Evolutionary conservation across 2,329 filamentous ascomycete genomes (phyloP), one percentile per base, ranked within the genome.

Genomic region (Pleurostoma richardsiae): DNA sequence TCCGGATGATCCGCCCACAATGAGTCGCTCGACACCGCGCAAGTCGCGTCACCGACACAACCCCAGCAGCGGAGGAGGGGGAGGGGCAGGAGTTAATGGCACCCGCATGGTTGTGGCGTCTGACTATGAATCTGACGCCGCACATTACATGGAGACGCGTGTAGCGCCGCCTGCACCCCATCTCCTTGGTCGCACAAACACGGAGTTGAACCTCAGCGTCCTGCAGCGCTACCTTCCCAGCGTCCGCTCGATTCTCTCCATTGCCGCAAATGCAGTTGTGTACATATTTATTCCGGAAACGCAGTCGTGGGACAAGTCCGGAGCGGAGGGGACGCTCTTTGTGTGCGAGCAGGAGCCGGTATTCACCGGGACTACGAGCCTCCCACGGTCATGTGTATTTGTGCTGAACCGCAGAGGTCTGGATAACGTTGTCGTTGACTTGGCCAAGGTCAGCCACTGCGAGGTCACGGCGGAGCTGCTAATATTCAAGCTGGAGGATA

Each of bases 251-350:
- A 90, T 96, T 60, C 74, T 90, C 53, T 85, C 86, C 52, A 86
- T 94, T 55, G 90, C 90, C 5, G 85, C 88, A 30, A 95, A 92
- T 59, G 87, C 88, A 29, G 88, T 94, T 33, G 79, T 96, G 54
- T 97, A 96, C 73, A 80, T 79, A 42, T 94, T 95, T 70, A 80
- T 77, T 51, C 74, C 80, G 41, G 67, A 74, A 4, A 76, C 81
- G 3, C 72, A 79, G 44, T 69, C 74, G 49, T 97, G 94, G 94
- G 87, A 94, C 62, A 95, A 95, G 72, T 80, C 80, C 41, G 87
- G 85, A 47, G 79, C 91, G 8, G 91, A 96, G 67, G 94, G 94
- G 38, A 88, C 89, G 10, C 73, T 97, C 53, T 99, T 97, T 64
- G 80, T 97, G 45, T 95, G 88, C 72, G 78, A 86, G 53, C 76